Base-by-base conservation (phyloP, 169 alveolate species). In the Cryptosporidium tyzzeri region DNA sequence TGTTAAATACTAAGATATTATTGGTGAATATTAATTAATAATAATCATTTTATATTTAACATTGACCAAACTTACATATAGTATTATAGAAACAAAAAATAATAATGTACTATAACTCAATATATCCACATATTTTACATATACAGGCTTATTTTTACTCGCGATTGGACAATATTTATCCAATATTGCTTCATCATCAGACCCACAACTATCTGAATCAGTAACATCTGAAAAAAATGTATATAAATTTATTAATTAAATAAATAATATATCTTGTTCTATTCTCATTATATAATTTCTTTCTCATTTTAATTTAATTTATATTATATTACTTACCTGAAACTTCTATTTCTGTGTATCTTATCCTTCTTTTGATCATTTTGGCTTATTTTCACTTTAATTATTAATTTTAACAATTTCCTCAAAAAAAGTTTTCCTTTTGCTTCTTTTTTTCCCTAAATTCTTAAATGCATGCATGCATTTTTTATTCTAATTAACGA, bases 121-220 rank as follows among this genome's bases (percentile, higher is more conserved):
- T 44, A 69, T 70, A 48, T 80, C 80, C 23, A 80, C 75, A 41
- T 80, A 80, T 26, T 59, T 31, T 1, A 59, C 74, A 80, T 80
- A 80, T 8, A 26, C 53, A 12, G 89, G 58, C 16, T 41, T 80
- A 16, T 48, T 44, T 65, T 80, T 62, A 29, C 80, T 62, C 1
- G 75, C 89, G 3, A 80, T 80, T 62, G 89, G 89, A 62, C 89
- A 80, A 62, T 80, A 80, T 41, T 80, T 80, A 16, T 37, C 41
- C 33, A 80, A 31, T 10, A 80, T 61, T 35, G 74, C 89, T 21
- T 80, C 89, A 35, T 80, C 69, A 41, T 80, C 89, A 8, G 89
- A 80, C 10, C 75, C 89, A 65, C 80, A 80, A 44, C 75, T 80
- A 80, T 80, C 89, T 1, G 89, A 80, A 26, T 61, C 89, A 18